These are phyloP conservation scores for Cunninghamia lanceolata DNA, from an alignment of 75 land plant species.

Conservation along the genomic window DNA sequence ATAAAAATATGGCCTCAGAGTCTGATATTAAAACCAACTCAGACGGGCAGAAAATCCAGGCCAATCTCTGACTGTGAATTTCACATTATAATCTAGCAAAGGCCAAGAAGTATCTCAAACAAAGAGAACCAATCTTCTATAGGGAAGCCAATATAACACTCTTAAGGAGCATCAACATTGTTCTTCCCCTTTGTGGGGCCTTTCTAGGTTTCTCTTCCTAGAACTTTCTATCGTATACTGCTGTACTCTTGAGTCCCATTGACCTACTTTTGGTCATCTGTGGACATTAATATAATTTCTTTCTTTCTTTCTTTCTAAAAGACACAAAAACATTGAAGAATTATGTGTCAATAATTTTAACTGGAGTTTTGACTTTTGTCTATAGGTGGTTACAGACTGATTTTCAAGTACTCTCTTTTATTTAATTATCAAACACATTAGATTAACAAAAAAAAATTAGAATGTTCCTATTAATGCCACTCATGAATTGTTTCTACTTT, in stretches of 20 bases:
- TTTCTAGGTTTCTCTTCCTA: too few species aligned
- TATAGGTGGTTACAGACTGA: not conserved
- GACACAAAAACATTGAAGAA: not conserved
- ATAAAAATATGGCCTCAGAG: not conserved
- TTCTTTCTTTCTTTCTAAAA: too few species aligned
- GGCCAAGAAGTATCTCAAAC: not conserved
- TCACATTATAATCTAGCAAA: not conserved
- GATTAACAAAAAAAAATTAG: not conserved
- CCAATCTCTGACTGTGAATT: not conserved
- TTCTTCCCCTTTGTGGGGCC: too few species aligned
- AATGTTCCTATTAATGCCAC: not conserved
- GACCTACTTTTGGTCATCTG: too few species aligned
- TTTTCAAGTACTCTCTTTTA: not conserved
- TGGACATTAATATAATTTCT: too few species aligned
- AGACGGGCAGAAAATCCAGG: not conserved
- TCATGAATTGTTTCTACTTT: not conserved
- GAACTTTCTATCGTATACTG: too few species aligned
- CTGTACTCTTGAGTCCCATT: too few species aligned
- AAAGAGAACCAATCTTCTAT: not conserved
- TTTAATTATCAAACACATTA: not conserved
- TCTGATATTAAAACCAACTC: not conserved
- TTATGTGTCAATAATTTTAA: not conserved
- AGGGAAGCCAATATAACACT: not conserved
- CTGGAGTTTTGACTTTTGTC: not conserved
- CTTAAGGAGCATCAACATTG: not conserved